These are phyloP conservation scores for Xanthoconium purpureum DNA, from an alignment of 768 basidiomycete species.

Conservation along the genomic window DNA sequence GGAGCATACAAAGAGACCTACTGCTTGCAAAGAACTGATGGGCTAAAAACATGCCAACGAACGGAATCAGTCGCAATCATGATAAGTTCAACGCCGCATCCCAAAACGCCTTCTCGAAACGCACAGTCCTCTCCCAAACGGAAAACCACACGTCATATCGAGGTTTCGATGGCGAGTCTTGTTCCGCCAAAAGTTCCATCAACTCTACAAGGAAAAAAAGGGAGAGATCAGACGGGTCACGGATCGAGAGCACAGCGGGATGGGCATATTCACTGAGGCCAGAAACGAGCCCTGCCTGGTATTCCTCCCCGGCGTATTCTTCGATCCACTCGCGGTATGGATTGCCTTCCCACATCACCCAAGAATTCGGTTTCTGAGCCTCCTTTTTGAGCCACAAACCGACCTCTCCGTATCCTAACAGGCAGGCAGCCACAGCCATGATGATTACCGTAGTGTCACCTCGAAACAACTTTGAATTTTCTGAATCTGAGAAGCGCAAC, in stretches of 20 bases:
- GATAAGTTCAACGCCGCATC: conserved; percentile 3
- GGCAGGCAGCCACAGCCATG: conserved; percentile 2
- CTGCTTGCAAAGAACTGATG: not conserved
- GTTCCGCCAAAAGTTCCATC: conserved; percentile 1
- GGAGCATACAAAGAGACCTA: not conserved
- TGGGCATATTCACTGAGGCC: not conserved
- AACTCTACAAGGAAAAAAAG: not conserved
- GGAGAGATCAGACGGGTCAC: too few relatives aligned
- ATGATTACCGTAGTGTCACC: not conserved
- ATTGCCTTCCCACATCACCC: conserved; percentile 3
- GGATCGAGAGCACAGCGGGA: too few relatives aligned
- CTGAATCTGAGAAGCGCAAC: not conserved
- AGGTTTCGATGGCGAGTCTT: not conserved
- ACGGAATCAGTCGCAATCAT: not conserved
- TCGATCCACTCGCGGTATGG: conserved; percentile 1
- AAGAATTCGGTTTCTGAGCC: not conserved
- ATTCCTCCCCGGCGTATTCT: not conserved
- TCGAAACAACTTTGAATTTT: not conserved
- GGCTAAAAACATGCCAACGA: too few relatives aligned
- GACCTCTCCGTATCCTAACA: conserved; percentile 1
- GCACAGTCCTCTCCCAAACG: conserved; percentile 3
- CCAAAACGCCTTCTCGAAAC: conserved; percentile 6
- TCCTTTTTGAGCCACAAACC: conserved; percentile 1
- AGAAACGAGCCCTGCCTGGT: not conserved
- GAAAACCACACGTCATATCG: conserved; percentile 3